Conservation (phyloP, 1,139 yeast species). For the Wickerhamiella pararugosa region DNA sequence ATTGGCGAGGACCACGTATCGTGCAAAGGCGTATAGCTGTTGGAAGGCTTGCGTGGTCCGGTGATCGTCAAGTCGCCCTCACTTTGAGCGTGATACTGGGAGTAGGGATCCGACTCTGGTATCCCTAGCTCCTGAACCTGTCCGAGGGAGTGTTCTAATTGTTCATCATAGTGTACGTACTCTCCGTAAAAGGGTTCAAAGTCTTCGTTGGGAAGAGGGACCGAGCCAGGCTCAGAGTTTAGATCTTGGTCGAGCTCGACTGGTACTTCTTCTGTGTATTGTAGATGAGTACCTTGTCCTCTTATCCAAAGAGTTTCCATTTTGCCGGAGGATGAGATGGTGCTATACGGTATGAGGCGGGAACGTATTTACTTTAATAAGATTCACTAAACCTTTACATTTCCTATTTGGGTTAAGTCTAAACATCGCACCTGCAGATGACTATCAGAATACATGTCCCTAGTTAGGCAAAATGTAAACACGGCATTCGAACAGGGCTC, state of each 20-base stretch:
- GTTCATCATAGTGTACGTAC: slow-evolving; percentile 21
- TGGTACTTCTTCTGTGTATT: not conserved
- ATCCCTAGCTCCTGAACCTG: slow-evolving; percentile 21
- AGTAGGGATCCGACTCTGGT: slow-evolving; percentile 9
- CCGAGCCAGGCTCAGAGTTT: slow-evolving; percentile 9
- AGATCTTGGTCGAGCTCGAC: slow-evolving; percentile 8
- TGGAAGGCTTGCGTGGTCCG: not conserved
- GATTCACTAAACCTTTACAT: not conserved
- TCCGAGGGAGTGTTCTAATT: slow-evolving; percentile 18
- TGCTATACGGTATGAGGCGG: not conserved
- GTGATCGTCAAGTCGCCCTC: slow-evolving; percentile 1
- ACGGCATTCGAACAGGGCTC: not conserved
- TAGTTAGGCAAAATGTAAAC: slow-evolving; percentile 7
- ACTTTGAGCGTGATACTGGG: not conserved
- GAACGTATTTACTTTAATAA: not conserved
- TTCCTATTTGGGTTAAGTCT: not conserved
- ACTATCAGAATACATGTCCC: not conserved
- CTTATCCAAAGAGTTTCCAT: slow-evolving; percentile 4
- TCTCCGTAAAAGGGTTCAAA: slow-evolving; percentile 23
- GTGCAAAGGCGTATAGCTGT: slow-evolving; percentile 6
- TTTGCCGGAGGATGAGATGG: not conserved
- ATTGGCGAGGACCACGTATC: not conserved
- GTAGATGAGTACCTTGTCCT: not conserved
- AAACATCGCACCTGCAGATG: not conserved
- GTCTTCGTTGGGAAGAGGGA: slow-evolving; percentile 22